These are phyloP conservation scores for Laguncularia racemosa DNA, from an alignment of 345 rosid genomes.

Conservation along the genomic window DNA sequence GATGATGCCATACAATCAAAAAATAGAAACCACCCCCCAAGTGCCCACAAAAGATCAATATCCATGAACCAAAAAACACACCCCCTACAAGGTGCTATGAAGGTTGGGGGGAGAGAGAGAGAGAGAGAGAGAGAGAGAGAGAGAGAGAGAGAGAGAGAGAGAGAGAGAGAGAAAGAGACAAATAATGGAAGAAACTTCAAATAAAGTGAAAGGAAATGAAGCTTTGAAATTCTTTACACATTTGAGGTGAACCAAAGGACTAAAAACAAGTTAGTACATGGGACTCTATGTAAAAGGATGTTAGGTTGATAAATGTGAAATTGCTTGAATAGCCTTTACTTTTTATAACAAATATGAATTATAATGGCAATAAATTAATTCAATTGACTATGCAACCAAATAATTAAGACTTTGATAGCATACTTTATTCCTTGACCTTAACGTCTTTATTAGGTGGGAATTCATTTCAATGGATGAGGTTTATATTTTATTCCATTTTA, in stretches of 20 bases:
- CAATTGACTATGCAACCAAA: no score
- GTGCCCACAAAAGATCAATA: constrained; percentile 92
- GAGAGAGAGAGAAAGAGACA: constrained; percentile 1
- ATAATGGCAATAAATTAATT: no score
- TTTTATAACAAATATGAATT: background rate
- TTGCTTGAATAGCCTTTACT: constrained; percentile 31
- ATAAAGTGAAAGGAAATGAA: constrained; percentile 39
- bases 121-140: constrained; percentile 8
- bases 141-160: constrained; percentile 6
- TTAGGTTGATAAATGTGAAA: constrained; percentile 12
- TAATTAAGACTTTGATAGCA: no score
- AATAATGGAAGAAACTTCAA: constrained; percentile 28
- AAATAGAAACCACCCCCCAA: constrained; percentile 74
- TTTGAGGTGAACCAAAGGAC: constrained; percentile 29
- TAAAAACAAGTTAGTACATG: constrained; percentile 14
- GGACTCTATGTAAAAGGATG: constrained; percentile 23
- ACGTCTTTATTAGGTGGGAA: no score
- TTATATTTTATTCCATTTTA: no score
- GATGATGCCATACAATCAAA: constrained; percentile 76
- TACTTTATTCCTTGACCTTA: no score
- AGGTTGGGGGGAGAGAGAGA: constrained; percentile 14
- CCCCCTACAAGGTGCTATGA: constrained; percentile 23
- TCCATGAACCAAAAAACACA: constrained; percentile 71
- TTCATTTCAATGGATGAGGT: no score
- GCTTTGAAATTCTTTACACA: constrained; percentile 51